These are phyloP conservation scores for Sugiyamaella lignohabitans DNA, from an alignment of 805 yeast species.

Conservation along the genomic window DNA sequence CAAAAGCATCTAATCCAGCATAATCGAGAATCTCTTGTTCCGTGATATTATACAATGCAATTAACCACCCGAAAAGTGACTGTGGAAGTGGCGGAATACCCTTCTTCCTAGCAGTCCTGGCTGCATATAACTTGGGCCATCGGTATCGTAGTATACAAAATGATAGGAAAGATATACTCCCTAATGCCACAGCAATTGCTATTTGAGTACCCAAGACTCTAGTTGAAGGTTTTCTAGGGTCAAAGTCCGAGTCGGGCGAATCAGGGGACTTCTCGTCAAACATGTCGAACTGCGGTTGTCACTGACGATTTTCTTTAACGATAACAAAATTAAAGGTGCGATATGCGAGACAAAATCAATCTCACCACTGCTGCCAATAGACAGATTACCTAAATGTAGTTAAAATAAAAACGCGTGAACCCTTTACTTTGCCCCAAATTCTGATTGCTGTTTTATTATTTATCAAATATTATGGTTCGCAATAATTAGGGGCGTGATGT, in stretches of 20 bases:
- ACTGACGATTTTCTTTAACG: no score
- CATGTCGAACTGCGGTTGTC: neutral
- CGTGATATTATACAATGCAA: slow-evolving; percentile 52
- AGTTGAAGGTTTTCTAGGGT: slow-evolving; percentile 26
- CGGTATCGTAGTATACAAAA: slow-evolving; percentile 66
- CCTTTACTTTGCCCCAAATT: no score
- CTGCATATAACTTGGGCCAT: slow-evolving; percentile 80
- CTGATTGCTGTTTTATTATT: no score
- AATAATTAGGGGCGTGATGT: no score
- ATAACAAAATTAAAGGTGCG: no score
- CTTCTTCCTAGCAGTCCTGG: slow-evolving; percentile 52
- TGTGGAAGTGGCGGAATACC: slow-evolving; percentile 48
- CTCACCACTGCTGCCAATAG: no score
- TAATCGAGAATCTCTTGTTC: slow-evolving; percentile 77
- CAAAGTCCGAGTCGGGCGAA: slow-evolving; percentile 5
- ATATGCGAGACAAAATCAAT: no score
- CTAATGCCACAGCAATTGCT: slow-evolving; percentile 60
- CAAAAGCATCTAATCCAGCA: slow-evolving; percentile 94
- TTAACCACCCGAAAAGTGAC: slow-evolving; percentile 77
- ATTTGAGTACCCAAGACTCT: slow-evolving; percentile 75
- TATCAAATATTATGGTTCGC: no score
- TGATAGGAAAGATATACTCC: slow-evolving; percentile 56
- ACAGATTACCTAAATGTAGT: no score
- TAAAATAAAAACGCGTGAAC: no score
- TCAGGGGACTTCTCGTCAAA: slow-evolving; percentile 12